These are phyloP conservation scores for Phoma sp. DNA, from an alignment of 2,329 filamentous ascomycete species.

Conservation along the genomic window DNA sequence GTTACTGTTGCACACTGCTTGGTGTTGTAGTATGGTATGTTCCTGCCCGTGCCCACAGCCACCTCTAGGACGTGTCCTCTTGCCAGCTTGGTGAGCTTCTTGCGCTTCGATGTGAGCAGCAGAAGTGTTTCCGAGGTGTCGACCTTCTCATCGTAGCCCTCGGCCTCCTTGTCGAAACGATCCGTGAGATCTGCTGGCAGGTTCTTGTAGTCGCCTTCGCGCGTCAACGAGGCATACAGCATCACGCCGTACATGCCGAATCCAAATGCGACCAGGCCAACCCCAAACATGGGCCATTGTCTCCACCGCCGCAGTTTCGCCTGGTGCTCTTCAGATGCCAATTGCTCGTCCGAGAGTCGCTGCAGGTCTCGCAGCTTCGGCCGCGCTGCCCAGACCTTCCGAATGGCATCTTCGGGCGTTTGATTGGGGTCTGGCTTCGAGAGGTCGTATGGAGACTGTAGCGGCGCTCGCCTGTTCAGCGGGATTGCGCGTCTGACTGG, in stretches of 20 bases:
- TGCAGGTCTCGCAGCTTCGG: constrained; percentile 34
- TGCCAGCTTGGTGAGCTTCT: constrained; percentile 49
- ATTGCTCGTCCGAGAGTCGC: constrained; percentile 36
- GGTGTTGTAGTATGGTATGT: constrained; percentile 53
- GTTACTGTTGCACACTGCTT: constrained; percentile 52
- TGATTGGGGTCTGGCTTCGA: constrained; percentile 19
- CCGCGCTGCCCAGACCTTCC: constrained; percentile 34
- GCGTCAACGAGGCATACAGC: constrained; percentile 43
- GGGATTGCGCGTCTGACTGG: constrained; percentile 27
- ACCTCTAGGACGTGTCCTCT: constrained; percentile 57
- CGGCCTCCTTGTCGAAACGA: constrained; percentile 54
- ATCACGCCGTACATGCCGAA: constrained; percentile 50
- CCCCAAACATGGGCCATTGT: constrained; percentile 41
- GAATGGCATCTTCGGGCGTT: constrained; percentile 25
- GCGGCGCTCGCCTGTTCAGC: constrained; percentile 24
- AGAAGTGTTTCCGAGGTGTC: constrained; percentile 51
- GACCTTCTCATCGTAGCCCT: constrained; percentile 56
- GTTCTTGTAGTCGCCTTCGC: constrained; percentile 27
- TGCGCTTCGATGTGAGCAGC: constrained; percentile 49
- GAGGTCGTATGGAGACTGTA: constrained; percentile 17
- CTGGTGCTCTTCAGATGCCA: constrained; percentile 31
- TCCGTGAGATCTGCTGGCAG: constrained; percentile 51
- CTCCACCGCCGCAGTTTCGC: constrained; percentile 38
- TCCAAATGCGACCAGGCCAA: constrained; percentile 44
- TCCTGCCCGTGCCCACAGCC: constrained; percentile 57